A percentile compares a stretch with the other conserved stretches of the same genome.
Conservation (phyloP, 495 filamentous ascomycete species). For the Ascodesmis nigricans region DNA sequence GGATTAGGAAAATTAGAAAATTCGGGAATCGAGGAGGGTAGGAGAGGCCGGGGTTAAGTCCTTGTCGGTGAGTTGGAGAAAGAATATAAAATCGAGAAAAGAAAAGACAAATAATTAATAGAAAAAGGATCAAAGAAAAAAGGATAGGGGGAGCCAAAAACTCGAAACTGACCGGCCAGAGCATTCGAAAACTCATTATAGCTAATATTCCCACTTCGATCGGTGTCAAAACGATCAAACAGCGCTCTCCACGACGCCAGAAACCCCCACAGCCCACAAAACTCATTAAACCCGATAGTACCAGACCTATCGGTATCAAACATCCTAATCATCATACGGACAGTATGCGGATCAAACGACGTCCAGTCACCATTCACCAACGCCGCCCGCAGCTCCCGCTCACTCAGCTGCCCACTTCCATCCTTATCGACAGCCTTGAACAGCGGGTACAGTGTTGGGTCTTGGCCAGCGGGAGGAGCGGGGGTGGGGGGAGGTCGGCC, state of each 20-base stretch:
- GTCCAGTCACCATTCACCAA: slow-evolving; percentile 94
- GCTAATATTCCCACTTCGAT: slow-evolving; percentile 67
- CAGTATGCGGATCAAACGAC: slow-evolving; percentile 84
- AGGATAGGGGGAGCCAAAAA: neutral
- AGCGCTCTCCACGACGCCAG: slow-evolving; percentile 78
- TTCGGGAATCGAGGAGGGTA: too few species aligned
- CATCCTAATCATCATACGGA: slow-evolving; percentile 98
- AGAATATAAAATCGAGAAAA: neutral
- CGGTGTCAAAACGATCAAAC: slow-evolving; percentile 88
- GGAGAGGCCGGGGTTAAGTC: too few species aligned
- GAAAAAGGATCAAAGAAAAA: neutral
- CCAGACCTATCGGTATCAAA: slow-evolving; percentile 80
- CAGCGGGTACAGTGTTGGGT: slow-evolving; percentile 56
- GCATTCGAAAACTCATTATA: slow-evolving; percentile 76
- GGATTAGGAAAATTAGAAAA: neutral
- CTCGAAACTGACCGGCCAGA: slow-evolving; percentile 29
- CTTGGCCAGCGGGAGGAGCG: slow-evolving; percentile 39
- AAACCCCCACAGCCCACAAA: slow-evolving; percentile 85
- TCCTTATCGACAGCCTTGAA: slow-evolving; percentile 83
- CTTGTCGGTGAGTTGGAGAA: slow-evolving; percentile 2
- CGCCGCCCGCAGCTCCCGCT: slow-evolving; percentile 69
- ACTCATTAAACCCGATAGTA: slow-evolving; percentile 84
- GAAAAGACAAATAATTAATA: neutral
- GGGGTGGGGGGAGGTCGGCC: slow-evolving; percentile 40
- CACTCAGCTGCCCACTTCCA: slow-evolving; percentile 60